These are phyloP conservation scores for Paecilomyces sp. DNA, from an alignment of 2,329 filamentous ascomycete genomes.

Conservation along the genomic window DNA sequence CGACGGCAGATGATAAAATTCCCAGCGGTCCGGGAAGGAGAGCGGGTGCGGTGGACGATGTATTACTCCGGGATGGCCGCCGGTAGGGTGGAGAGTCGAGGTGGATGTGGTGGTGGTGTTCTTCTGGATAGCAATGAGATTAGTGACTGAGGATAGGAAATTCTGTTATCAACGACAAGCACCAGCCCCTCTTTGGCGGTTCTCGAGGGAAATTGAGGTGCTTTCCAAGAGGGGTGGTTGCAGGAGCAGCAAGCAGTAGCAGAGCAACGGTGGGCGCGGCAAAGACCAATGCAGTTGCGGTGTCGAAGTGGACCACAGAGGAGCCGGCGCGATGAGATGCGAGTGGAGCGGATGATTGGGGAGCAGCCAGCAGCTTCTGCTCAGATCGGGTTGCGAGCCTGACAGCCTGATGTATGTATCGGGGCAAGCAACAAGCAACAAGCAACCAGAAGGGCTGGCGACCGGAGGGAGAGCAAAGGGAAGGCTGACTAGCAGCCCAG, in stretches of 20 bases:
- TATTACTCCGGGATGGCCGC: constrained; percentile 1
- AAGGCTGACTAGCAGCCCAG: too few species aligned
- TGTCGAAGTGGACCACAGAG: background rate
- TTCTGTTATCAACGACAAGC: background rate
- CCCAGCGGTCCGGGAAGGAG: constrained; percentile 35
- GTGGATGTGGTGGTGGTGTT: background rate
- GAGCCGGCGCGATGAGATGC: background rate
- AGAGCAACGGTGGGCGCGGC: background rate
- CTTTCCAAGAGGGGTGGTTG: background rate
- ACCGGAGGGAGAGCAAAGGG: too few species aligned
- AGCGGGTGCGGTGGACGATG: constrained; percentile 5
- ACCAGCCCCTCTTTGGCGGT: background rate
- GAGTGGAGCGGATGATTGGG: background rate
- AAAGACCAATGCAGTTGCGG: background rate
- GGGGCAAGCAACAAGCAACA: background rate
- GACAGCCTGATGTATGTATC: background rate
- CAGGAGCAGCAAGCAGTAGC: background rate
- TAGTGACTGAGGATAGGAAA: background rate
- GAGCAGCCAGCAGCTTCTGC: background rate
- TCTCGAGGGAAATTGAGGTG: background rate
- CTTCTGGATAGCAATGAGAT: background rate
- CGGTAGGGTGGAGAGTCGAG: constrained; percentile 1
- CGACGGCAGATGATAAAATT: constrained; percentile 27
- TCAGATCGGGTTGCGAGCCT: background rate
- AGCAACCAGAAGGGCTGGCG: too few species aligned